Evolutionary conservation across 208 protist species (phyloP).

Genomic region (Wallacemonas sp.): DNA sequence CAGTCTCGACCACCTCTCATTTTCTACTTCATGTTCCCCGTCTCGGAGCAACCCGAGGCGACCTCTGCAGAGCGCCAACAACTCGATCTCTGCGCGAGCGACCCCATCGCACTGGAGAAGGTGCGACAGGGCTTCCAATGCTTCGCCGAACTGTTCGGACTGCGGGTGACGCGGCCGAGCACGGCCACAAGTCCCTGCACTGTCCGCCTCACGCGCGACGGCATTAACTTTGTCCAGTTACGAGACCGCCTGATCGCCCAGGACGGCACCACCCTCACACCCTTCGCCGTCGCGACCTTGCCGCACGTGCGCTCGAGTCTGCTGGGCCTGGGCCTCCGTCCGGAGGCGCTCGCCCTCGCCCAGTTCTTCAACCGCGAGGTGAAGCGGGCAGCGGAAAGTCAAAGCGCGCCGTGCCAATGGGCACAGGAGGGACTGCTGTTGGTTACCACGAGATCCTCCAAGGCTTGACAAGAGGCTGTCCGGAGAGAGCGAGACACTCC

Average conservation of each 20-base stretch:
- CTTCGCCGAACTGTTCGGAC: conserved; percentile 78
- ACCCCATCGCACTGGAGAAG: conserved; percentile 30
- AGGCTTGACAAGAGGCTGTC: too few species aligned
- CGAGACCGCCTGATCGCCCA: conserved; percentile 33
- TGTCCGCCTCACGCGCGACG: conserved; percentile 48
- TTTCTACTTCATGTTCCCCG: conserved; percentile 35
- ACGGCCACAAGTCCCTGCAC: neutral
- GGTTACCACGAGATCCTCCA: neutral
- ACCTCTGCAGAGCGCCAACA: conserved; percentile 20
- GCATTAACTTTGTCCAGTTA: conserved; percentile 70
- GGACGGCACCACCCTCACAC: conserved; percentile 33
- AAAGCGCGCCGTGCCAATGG: conserved; percentile 15
- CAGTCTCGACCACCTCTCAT: conserved; percentile 8
- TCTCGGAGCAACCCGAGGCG: conserved; percentile 11
- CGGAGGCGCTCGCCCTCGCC: conserved; percentile 41
- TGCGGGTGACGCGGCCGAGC: conserved; percentile 35
- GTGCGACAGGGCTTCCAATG: conserved; percentile 57
- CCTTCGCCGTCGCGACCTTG: conserved; percentile 39
- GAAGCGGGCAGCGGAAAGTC: neutral
- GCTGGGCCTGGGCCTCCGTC: conserved; percentile 31
- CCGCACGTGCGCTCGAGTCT: conserved; percentile 57
- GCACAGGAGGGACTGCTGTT: conserved; percentile 22
- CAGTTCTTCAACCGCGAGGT: conserved; percentile 53
- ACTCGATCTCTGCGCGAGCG: conserved; percentile 31
- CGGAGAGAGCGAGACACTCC: too few species aligned